phyloP scores from a whole-genome alignment of 108 stramenopile species.

The Skeletonema costatum region DNA sequence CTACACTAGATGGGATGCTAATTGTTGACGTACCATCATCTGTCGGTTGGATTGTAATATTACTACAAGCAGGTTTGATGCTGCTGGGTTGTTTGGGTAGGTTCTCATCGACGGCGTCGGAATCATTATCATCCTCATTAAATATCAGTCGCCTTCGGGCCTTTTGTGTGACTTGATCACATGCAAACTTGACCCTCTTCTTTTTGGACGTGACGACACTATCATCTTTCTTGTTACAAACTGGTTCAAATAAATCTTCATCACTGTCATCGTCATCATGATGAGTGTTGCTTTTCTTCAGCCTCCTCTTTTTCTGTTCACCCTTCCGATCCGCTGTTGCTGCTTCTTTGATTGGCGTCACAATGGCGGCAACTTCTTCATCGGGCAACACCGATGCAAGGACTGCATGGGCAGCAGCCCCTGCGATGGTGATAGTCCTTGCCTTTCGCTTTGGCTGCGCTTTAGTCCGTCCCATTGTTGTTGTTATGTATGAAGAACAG shows the following conservation, averaged over 20 bases:
- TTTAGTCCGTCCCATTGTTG: conserved; percentile 6
- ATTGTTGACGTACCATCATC: background rate
- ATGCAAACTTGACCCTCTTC: background rate
- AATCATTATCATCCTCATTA: background rate
- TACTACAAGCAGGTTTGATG: background rate
- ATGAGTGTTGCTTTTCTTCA: background rate
- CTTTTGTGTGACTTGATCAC: background rate
- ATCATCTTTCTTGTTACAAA: too few relatives aligned
- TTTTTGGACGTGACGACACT: background rate
- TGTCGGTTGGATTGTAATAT: background rate
- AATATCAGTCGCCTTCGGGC: background rate
- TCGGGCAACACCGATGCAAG: background rate
- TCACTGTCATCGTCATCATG: background rate
- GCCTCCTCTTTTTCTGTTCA: background rate
- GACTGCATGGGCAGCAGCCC: conserved; percentile 7
- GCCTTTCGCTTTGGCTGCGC: conserved; percentile 2
- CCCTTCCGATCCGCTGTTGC: background rate
- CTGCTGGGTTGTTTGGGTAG: background rate
- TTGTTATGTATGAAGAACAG: too few relatives aligned
- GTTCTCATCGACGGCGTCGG: background rate
- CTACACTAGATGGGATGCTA: background rate
- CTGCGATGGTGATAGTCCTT: background rate
- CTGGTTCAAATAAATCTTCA: background rate
- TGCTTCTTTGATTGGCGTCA: background rate
- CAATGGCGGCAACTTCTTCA: background rate